Base-by-base conservation (phyloP, 1,284 basidiomycete genomes). In the Rhodotorula sp. region DNA sequence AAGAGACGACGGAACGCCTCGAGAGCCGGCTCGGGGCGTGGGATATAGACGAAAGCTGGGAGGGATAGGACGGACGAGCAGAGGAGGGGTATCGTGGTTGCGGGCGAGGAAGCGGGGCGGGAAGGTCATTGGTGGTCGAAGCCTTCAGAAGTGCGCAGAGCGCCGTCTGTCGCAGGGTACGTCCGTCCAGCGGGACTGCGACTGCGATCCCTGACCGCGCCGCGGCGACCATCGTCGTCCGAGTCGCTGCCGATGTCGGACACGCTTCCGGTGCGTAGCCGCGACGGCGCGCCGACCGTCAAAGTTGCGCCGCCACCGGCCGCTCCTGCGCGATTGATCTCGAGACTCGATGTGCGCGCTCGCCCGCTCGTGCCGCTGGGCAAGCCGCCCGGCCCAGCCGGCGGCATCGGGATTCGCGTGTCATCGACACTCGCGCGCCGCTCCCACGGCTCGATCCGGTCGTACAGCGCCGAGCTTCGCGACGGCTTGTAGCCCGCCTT, bases 371-470 rank as follows among this genome's bases (percentile, higher is more conserved):
- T 27, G 45, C 27, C 54, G 27, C 27, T 17, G 16, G 25, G 14
- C 16, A 17, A 16, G 34, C 27, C 25, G 54, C 19, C 17, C 34
- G 34, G 54, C 54, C n/a, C 16, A 34, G 17, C 21, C 48, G 48
- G 21, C 49, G 60, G 49, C 41, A 52, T 44, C 49, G 34, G 21
- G 25, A 61, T 12, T 0, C 48, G 48, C 12, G 48, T 21, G 13
- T 61, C 45, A 46, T 61, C 59, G 59, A 61, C 21, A 27, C 60
- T 60, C 9, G 46, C 48, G 17, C 60, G 48, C 21, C 60, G 60
- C 49, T 52, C 60, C 60, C 60, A 61, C 41, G 49, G 49, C 60
- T 61, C 60, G 41, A 61, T 61, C 41, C 48, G 49, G 49, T 52
- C 60, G 34, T 41, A 50, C 23, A 61, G 27, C 27, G 48, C 60